Evolutionary conservation across 306 rosid species (phyloP), one percentile per base, ranked within the genome.

Genomic region (Potentilla sterilis): DNA sequence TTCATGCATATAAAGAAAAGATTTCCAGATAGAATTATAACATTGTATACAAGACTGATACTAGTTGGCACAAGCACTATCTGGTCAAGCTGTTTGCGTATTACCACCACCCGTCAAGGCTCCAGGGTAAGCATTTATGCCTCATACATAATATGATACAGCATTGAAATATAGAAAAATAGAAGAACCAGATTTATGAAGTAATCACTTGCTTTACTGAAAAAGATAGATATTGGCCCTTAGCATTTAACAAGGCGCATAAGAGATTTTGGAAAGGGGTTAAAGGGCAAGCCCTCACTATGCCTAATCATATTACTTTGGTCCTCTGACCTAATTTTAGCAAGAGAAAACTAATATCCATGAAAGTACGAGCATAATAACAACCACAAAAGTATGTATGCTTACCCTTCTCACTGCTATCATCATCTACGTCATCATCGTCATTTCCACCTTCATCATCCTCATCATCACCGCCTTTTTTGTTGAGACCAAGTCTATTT

Each of bases 371-470:
- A 24, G 12, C 16, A 58, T 21, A 14, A 58, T 10, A 22, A 58
- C 13, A 24, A 58, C 64, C 66, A 61, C 1, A 61, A 61, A 4
- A 24, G 46, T 22, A 77, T 44, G 38, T 73, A 57, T n/a, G 48
- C 88, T 73, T 59, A 89, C 98, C 98, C 84, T 91, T 93, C 85
- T 93, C 96, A 71, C 87, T 72, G 76, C 91, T 95, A 68, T 87
- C 95, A 19, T 91, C 97, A 22, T 93, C 98, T 76, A 88, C n/a
- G 85, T 93, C 98, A 77, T 93, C 97, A 19, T 89, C 91, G 71
- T 86, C 93, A 80, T 83, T 87, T 40, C 86, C 84, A 80, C 92
- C 97, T 85, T 91, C 97, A 5, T 93, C 97, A 35, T 93, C 98
- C 62, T 93, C 89, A 54, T 82, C 98, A 38, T 79, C 95, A 21